Evolutionary conservation across 75 land plant species (phyloP).

Genomic region (Picea glauca): DNA sequence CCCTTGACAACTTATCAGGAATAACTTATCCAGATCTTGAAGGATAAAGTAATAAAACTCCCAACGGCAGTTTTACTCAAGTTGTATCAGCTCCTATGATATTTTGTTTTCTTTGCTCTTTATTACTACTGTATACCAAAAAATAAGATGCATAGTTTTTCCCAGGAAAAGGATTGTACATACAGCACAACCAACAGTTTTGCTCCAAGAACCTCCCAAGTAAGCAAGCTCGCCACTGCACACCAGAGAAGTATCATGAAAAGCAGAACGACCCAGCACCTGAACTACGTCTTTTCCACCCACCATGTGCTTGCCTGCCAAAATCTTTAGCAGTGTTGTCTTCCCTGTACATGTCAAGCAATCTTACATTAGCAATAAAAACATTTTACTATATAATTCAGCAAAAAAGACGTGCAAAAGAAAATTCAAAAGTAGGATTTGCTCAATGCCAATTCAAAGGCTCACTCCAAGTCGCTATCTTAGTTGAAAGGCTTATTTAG

Average conservation of each 20-base stretch:
- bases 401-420: too few species aligned
- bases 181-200: slow-evolving; percentile 86
- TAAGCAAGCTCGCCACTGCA: slow-evolving; percentile 86
- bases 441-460: background rate
- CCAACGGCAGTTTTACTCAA: background rate
- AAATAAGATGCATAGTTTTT: slow-evolving; percentile 1
- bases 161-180: slow-evolving; percentile 10
- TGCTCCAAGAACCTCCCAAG: slow-evolving; percentile 95
- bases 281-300: slow-evolving; percentile 81
- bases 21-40: background rate
- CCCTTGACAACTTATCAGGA: background rate
- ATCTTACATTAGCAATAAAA: background rate
- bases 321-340: slow-evolving; percentile 83
- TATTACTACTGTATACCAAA: background rate
- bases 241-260: slow-evolving; percentile 87
- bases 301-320: slow-evolving; percentile 99
- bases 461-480: background rate
- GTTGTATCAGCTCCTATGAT: background rate
- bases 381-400: background rate
- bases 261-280: slow-evolving; percentile 81
- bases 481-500: background rate
- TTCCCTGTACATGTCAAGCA: slow-evolving; percentile 55
- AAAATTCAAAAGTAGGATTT: too few species aligned
- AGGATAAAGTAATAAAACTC: background rate
- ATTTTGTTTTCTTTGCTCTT: background rate